Evolutionary conservation across 257 asterid species (phyloP).

Genomic region (Verbena officinalis): DNA sequence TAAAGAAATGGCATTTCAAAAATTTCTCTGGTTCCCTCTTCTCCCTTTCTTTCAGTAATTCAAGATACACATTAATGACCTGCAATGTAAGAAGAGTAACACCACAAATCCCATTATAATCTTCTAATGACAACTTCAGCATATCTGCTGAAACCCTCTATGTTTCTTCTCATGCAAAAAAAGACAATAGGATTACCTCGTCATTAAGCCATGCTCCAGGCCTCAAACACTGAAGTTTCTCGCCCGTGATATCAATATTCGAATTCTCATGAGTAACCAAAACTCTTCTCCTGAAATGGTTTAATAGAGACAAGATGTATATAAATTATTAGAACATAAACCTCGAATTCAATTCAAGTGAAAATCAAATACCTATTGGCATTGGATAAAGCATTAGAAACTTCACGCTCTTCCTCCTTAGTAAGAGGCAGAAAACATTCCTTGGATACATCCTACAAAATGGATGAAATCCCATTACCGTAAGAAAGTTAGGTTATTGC

Average conservation of each 20-base stretch:
- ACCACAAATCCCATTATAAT: slow-evolving; percentile 3
- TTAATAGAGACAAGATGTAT: slow-evolving; percentile 28
- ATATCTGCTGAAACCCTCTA: background rate
- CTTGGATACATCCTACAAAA: slow-evolving; percentile 50
- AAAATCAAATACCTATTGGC: slow-evolving; percentile 46
- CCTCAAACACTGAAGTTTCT: slow-evolving; percentile 70
- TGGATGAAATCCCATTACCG: slow-evolving; percentile 14
- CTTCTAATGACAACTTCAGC: slow-evolving; percentile 5
- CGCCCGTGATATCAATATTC: slow-evolving; percentile 80
- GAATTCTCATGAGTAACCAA: slow-evolving; percentile 68
- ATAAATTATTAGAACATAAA: background rate
- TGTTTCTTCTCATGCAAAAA: slow-evolving; percentile 12
- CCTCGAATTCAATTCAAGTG: slow-evolving; percentile 1
- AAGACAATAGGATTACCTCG: slow-evolving; percentile 55
- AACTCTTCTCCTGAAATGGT: slow-evolving; percentile 53
- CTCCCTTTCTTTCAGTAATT: slow-evolving; percentile 90
- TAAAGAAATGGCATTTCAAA: slow-evolving; percentile 88
- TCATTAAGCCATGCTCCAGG: slow-evolving; percentile 88
- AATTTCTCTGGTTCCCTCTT: slow-evolving; percentile 75
- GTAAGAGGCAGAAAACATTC: slow-evolving; percentile 79
- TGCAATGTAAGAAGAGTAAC: slow-evolving; percentile 35
- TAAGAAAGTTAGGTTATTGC: background rate
- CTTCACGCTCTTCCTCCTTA: slow-evolving; percentile 53
- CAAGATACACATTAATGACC: slow-evolving; percentile 91
- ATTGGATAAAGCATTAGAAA: slow-evolving; percentile 48